These are phyloP conservation scores for Stentor coeruleus DNA, from an alignment of 73 alveolate species.

Conservation along the genomic window DNA sequence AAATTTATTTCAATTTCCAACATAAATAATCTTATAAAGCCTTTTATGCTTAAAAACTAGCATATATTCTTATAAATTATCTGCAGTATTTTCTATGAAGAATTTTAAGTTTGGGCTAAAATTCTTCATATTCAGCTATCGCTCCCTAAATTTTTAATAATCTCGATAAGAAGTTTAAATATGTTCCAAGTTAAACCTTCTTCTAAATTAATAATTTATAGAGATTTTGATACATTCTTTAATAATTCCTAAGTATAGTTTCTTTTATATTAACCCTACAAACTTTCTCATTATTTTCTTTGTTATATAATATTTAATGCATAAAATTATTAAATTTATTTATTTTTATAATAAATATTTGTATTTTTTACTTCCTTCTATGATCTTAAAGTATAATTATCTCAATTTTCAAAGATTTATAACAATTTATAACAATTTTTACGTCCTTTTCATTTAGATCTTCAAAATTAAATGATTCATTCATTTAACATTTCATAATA, in stretches of 20 bases:
- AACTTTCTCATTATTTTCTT: background rate
- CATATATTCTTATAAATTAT: no score
- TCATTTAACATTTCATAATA: background rate
- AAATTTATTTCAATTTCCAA: no score
- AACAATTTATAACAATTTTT: no score
- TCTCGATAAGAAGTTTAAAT: background rate
- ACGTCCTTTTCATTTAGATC: no score
- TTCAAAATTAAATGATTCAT: no score
- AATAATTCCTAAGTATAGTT: background rate
- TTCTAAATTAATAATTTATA: background rate
- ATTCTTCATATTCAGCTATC: background rate
- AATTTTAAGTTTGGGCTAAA: background rate
- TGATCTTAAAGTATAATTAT: no score
- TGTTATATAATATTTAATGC: background rate
- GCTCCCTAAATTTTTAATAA: background rate
- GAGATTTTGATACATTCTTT: background rate
- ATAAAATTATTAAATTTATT: background rate
- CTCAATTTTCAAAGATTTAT: no score
- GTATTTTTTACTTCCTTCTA: no score
- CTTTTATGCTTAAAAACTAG: no score
- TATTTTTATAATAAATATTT: no score
- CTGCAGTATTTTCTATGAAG: slow-evolving; percentile 21
- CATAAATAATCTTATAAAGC: no score
- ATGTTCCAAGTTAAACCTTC: background rate
- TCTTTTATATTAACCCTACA: background rate